Conservation (phyloP, 2,329 filamentous ascomycete genomes). For the Cercospora sp. region DNA sequence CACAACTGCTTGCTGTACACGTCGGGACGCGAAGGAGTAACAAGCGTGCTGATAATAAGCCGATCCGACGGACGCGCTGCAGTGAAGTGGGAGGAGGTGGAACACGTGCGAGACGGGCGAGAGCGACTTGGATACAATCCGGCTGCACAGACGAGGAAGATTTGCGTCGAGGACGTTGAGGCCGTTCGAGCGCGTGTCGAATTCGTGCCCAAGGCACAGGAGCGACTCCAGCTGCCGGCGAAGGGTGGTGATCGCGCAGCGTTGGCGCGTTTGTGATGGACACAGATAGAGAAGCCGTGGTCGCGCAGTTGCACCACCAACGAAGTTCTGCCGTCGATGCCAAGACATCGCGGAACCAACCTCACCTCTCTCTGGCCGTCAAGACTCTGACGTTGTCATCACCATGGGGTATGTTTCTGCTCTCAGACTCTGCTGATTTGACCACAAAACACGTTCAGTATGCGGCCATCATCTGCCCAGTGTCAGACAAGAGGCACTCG, state of each 20-base stretch:
- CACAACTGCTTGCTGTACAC: constrained; percentile 27
- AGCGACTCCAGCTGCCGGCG: constrained; percentile 18
- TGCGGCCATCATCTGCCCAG: background rate
- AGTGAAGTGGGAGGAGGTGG: constrained; percentile 25
- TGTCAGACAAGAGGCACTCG: background rate
- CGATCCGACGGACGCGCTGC: constrained; percentile 30
- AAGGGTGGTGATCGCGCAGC: constrained; percentile 34
- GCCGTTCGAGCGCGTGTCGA: constrained; percentile 27
- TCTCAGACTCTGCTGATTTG: background rate
- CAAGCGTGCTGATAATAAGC: constrained; percentile 22
- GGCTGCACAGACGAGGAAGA: constrained; percentile 21
- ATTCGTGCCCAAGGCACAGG: constrained; percentile 18
- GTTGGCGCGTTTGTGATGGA: constrained; percentile 30
- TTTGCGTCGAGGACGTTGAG: constrained; percentile 30
- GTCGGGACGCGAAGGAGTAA: constrained; percentile 13
- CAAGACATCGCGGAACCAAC: background rate
- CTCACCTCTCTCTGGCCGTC: background rate
- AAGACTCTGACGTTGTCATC: background rate
- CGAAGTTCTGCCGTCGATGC: background rate
- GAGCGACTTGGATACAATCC: constrained; percentile 35
- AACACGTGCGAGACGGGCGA: constrained; percentile 31
- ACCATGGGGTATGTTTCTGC: background rate
- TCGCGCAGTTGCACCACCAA: background rate
- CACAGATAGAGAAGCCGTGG: background rate
- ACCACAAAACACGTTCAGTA: background rate